phyloP scores from a whole-genome alignment of 2,329 filamentous ascomycete genomes.

The Stromatinia cepivora region DNA sequence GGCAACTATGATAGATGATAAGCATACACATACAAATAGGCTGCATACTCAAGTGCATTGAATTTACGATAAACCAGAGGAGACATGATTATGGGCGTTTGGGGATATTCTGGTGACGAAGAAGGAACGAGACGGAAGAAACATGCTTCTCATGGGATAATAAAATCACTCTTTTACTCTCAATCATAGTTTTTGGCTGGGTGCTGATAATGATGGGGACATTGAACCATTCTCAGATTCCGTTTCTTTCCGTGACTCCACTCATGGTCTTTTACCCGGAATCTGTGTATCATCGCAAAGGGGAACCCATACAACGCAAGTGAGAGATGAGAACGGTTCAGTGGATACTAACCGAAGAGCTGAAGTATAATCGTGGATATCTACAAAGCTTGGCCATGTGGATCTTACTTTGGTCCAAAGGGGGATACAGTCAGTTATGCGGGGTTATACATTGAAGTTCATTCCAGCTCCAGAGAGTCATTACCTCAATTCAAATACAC shows the following conservation, averaged over 20 bases:
- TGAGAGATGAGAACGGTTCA: background rate
- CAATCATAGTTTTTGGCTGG: background rate
- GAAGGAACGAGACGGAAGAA: background rate
- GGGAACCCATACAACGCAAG: background rate
- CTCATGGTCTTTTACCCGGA: background rate
- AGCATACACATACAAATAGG: background rate
- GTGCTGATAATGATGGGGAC: background rate
- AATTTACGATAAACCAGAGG: background rate
- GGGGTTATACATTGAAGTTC: background rate
- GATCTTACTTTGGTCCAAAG: too few relatives aligned
- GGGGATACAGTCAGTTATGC: background rate
- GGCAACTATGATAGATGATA: constrained; percentile 1
- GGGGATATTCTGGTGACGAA: background rate
- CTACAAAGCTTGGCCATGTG: background rate
- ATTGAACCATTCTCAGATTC: background rate
- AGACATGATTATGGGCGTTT: constrained; percentile 1
- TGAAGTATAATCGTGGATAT: background rate
- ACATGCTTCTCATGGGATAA: background rate
- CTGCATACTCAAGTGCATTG: background rate
- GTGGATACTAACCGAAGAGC: background rate
- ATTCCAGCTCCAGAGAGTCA: background rate
- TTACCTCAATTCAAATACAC: too few relatives aligned
- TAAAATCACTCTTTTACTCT: background rate
- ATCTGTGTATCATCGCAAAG: background rate
- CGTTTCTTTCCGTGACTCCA: background rate